Base-by-base conservation (phyloP, 805 yeast species). In the Kluyveromyces siamensis region DNA sequence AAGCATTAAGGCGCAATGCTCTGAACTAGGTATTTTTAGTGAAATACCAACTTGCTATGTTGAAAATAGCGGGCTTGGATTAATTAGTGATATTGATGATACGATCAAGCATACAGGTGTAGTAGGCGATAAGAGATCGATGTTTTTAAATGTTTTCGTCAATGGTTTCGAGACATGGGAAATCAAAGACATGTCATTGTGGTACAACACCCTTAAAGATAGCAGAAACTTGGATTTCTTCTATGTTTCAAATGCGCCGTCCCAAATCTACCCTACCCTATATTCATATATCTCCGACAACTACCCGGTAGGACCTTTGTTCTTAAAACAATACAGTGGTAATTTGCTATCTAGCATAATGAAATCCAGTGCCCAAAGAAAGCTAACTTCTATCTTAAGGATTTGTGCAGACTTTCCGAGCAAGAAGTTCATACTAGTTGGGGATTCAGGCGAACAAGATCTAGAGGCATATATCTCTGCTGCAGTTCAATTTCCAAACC, bases 361-460 rank as follows among this genome's bases (percentile, higher is more conserved):
- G 72, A 95, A 90, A 58, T 95, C 97, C 0, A 82, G 93, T 2
- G 81, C 84, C 3, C 87, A 87, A 45, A 76, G 95, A 41, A 93
- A 93, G 65, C 75, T 79, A 51, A 74, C 75, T 11, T 75, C 87
- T 1, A 72, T 95, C 46, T 69, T 73, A 39, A 75, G 77, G 49
- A 75, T 93, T 8, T 53, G 88, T 21, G 63, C 68, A 2, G 96
- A 90, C 59, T 91, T 87, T 61, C 88, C 95, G 0, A 52, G 77
- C 1, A 81, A 90, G 54, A 81, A 77, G 58, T 91, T 93, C 62
- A 75, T 93, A 21, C 70, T 96, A 45, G 76, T 93, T 14, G 99
- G 99, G 33, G 99, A 93, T 63, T 84, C 96, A 2, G 98, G 98
- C 1, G 99, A 93, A 61, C 84, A 83, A 54, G 99, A 93, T 68